Evolutionary conservation across 768 basidiomycete species (phyloP).

Genomic region (Inosperma sp.): DNA sequence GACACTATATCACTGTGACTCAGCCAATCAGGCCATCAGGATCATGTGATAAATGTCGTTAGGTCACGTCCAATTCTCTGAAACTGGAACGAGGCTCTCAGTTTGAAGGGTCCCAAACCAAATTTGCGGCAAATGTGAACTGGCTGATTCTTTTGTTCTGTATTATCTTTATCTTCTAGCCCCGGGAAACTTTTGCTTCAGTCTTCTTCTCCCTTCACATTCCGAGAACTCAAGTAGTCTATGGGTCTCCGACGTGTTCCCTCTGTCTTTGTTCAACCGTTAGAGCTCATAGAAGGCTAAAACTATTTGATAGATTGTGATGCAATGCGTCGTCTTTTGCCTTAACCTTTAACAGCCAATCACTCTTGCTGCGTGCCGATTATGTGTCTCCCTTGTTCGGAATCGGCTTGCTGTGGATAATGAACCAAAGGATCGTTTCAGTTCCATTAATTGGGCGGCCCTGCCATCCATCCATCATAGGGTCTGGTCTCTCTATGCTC

Average conservation of each 20-base stretch:
- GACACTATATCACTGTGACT: constrained; percentile 25
- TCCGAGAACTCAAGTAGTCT: neutral
- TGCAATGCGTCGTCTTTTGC: neutral
- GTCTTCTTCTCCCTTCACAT: neutral
- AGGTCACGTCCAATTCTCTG: constrained; percentile 14
- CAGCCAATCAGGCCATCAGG: constrained; percentile 20
- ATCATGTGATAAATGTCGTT: constrained; percentile 18
- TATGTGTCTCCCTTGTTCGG: neutral
- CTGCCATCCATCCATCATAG: no score
- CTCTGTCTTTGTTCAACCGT: constrained; percentile 6
- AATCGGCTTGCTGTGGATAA: neutral
- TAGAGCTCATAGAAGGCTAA: constrained; percentile 4
- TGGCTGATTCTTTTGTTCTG: no score
- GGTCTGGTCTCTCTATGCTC: no score
- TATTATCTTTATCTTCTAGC: neutral
- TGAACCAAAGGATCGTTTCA: constrained; percentile 4
- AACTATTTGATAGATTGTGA: constrained; percentile 3
- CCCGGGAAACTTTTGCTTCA: neutral
- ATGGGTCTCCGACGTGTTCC: constrained; percentile 2
- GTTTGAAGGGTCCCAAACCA: no score
- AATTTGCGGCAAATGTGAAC: neutral
- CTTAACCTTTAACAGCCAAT: constrained; percentile 1
- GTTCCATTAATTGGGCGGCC: neutral
- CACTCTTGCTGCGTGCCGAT: constrained; percentile 1
- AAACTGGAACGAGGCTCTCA: neutral